Percentiles rank a stretch among this genome's conserved stretches.
Evolutionary conservation across 2,329 filamentous ascomycete species (phyloP).

Genomic region (Huntiella abstrusa): DNA sequence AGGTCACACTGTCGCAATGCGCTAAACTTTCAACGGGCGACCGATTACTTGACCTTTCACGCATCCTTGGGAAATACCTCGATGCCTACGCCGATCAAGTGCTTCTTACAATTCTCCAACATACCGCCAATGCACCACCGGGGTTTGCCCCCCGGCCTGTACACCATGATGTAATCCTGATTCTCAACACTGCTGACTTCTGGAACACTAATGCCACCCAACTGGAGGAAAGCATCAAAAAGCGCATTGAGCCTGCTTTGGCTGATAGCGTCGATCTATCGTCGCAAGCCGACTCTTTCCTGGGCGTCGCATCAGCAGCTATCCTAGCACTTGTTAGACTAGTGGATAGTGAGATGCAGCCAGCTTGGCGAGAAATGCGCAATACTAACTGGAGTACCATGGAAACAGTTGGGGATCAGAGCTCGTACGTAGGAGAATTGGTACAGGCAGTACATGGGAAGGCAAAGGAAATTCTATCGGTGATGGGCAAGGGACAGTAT

Average conservation of each 20-base stretch:
- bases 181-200: constrained; percentile 93
- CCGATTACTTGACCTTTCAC: constrained; percentile 65
- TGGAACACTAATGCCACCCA: constrained; percentile 89
- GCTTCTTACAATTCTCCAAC: constrained; percentile 49
- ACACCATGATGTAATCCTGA: constrained; percentile 62
- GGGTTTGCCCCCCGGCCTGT: neutral
- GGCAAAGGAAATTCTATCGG: constrained; percentile 53
- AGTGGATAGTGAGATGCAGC: constrained; percentile 66
- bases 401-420: constrained; percentile 85
- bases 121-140: constrained; percentile 27
- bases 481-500: constrained; percentile 82
- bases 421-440: constrained; percentile 73
- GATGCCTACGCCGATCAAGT: constrained; percentile 94
- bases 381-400: constrained; percentile 91
- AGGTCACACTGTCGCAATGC: constrained; percentile 79
- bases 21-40: constrained; percentile 89
- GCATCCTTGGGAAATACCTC: constrained; percentile 75
- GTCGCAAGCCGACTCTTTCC: constrained; percentile 83
- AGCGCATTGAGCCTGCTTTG: constrained; percentile 66
- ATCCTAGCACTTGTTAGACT: constrained; percentile 68
- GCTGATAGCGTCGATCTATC: constrained; percentile 66
- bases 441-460: constrained; percentile 53
- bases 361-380: constrained; percentile 89
- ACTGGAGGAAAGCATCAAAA: constrained; percentile 85
- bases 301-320: constrained; percentile 79